Conservation (phyloP, 2,329 filamentous ascomycete species). For the Talaromyces sp. region DNA sequence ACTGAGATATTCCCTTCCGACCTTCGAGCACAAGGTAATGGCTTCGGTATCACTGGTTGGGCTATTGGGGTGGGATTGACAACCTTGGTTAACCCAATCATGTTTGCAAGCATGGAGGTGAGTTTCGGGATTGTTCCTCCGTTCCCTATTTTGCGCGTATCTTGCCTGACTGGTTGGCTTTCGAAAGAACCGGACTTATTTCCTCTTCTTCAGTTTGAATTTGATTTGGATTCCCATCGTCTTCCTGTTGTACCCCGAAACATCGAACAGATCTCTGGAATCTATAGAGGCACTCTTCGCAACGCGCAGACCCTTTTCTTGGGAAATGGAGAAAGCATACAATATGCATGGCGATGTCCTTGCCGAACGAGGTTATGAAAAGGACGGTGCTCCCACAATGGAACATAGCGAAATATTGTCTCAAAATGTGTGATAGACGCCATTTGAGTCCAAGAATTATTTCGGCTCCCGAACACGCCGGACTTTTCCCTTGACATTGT, state of each 20-base stretch:
- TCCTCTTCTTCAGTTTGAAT: slow-evolving; percentile 54
- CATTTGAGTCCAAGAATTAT: neutral
- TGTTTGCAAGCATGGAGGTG: slow-evolving; percentile 48
- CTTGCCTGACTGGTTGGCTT: neutral
- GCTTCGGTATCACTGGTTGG: slow-evolving; percentile 60
- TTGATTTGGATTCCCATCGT: slow-evolving; percentile 53
- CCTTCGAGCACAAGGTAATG: slow-evolving; percentile 59
- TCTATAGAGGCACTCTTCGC: slow-evolving; percentile 54
- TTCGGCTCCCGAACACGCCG: neutral
- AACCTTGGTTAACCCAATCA: slow-evolving; percentile 52
- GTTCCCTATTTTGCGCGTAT: neutral
- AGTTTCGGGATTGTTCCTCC: neutral
- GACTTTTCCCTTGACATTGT: neutral
- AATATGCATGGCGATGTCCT: slow-evolving; percentile 34
- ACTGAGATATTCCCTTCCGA: slow-evolving; percentile 60
- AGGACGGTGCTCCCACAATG: neutral
- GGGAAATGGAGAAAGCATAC: slow-evolving; percentile 48
- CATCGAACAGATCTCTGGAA: slow-evolving; percentile 51
- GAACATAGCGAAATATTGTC: neutral
- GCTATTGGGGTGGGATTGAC: slow-evolving; percentile 59
- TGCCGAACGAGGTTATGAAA: slow-evolving; percentile 19
- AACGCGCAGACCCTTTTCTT: slow-evolving; percentile 46
- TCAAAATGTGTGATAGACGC: neutral
- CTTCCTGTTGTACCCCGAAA: slow-evolving; percentile 57
- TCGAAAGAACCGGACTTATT: slow-evolving; percentile 47